phyloP scores from a whole-genome alignment of 352 stramenopile species.

The Globisporangium paddicum region DNA sequence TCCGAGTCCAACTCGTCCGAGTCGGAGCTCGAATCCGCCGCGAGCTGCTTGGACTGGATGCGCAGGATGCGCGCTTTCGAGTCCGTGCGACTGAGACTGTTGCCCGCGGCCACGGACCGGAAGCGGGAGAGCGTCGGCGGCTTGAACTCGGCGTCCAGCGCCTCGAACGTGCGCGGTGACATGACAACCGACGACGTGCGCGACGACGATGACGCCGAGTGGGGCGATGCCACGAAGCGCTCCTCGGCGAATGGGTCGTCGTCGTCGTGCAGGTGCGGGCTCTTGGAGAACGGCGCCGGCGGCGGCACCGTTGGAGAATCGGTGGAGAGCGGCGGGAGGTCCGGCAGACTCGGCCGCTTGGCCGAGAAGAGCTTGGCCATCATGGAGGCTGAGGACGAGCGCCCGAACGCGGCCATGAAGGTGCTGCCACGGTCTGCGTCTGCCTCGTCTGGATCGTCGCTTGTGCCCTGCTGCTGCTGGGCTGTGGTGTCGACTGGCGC shows the following conservation, averaged over 20 bases:
- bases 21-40: constrained; percentile 33
- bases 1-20: constrained; percentile 31
- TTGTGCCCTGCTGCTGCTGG: constrained; percentile 1
- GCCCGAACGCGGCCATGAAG: constrained; percentile 10
- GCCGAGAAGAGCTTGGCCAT: constrained; percentile 18
- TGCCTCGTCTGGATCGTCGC: not conserved
- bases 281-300: not conserved
- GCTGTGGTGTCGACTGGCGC: not conserved
- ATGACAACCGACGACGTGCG: constrained; percentile 17
- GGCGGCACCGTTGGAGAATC: not conserved
- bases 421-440: not conserved
- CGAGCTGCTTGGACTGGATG: constrained; percentile 17
- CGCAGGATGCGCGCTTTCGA: constrained; percentile 17
- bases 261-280: constrained; percentile 1
- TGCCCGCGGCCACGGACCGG: constrained; percentile 3
- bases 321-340: not conserved
- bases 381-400: constrained; percentile 12
- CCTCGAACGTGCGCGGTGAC: constrained; percentile 16
- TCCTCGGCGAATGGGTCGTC: constrained; percentile 16
- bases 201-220: constrained; percentile 16
- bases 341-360: constrained; percentile 11
- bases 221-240: constrained; percentile 7
- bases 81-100: constrained; percentile 9
- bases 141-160: constrained; percentile 19
- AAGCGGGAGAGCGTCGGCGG: constrained; percentile 18